Percentiles rank a stretch among this genome's conserved stretches.
These are phyloP conservation scores for Massarina eburnea DNA, from an alignment of 2,329 filamentous ascomycete species.

Conservation along the genomic window DNA sequence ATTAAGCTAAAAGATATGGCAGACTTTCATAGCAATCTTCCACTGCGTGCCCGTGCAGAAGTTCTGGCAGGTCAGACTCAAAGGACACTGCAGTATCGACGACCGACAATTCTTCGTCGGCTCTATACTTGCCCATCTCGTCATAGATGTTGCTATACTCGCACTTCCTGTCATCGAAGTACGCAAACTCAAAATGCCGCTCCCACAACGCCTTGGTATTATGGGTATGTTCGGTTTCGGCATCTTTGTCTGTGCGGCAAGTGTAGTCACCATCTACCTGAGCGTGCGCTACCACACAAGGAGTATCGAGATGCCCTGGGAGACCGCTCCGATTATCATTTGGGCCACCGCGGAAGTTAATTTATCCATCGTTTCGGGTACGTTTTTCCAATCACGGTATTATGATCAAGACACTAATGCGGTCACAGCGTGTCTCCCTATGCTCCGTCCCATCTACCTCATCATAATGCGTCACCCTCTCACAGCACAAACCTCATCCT, in stretches of 20 bases:
- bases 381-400: neutral
- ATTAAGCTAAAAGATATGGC: neutral
- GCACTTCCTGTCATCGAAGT: conserved; percentile 36
- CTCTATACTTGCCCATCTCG: conserved; percentile 32
- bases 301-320: conserved; percentile 13
- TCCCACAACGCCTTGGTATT: conserved; percentile 9
- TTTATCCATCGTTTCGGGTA: conserved; percentile 17
- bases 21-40: conserved; percentile 36
- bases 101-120: conserved; percentile 38
- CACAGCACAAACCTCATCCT: neutral
- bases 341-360: conserved; percentile 19
- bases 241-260: conserved; percentile 15
- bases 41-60: conserved; percentile 38
- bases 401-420: conserved; percentile 1
- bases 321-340: conserved; percentile 13
- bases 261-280: conserved; percentile 12
- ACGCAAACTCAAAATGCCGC: conserved; percentile 27
- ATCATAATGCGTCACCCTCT: conserved; percentile 4
- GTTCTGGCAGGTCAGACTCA: conserved; percentile 35
- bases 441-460: conserved; percentile 17
- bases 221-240: conserved; percentile 58
- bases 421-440: conserved; percentile 17
- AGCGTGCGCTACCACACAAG: conserved; percentile 6
- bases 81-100: conserved; percentile 31
- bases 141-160: conserved; percentile 38